Percentiles rank a stretch among this genome's conserved stretches.
These are phyloP conservation scores for Penicillium argentinense DNA, from an alignment of 495 filamentous ascomycete species.

Conservation along the genomic window DNA sequence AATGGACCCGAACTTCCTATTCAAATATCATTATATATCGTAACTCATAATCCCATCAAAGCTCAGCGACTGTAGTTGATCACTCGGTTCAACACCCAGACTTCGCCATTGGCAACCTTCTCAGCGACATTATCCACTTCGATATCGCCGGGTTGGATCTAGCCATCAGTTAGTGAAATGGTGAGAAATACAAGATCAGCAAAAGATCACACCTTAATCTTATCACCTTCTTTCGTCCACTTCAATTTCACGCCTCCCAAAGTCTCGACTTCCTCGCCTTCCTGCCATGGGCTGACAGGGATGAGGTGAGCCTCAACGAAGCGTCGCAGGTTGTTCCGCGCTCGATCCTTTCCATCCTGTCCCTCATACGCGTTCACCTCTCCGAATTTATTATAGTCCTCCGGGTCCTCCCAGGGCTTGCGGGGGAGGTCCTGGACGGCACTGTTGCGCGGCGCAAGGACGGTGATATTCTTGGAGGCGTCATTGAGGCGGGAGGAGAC, in stretches of 20 bases:
- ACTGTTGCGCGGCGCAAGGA: constrained; percentile 84
- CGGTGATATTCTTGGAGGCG: constrained; percentile 71
- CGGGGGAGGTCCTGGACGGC: constrained; percentile 75
- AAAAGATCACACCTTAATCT: constrained; percentile 58
- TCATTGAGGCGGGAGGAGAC: constrained; percentile 72
- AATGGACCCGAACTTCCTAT: background rate
- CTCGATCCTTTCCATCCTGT: constrained; percentile 72
- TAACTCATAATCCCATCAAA: constrained; percentile 4
- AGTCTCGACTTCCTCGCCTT: constrained; percentile 69
- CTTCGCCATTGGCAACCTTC: constrained; percentile 80
- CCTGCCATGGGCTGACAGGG: constrained; percentile 73
- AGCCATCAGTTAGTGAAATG: constrained; percentile 9
- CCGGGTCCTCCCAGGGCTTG: constrained; percentile 92
- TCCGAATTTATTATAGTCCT: constrained; percentile 74
- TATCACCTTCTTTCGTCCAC: constrained; percentile 79
- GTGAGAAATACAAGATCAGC: background rate
- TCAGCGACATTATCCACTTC: constrained; percentile 70
- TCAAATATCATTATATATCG: constrained; percentile 6
- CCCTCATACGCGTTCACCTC: constrained; percentile 76
- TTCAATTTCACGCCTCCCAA: constrained; percentile 71
- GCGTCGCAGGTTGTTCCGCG: constrained; percentile 70
- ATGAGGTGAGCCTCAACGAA: constrained; percentile 91
- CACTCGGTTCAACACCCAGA: constrained; percentile 71
- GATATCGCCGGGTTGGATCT: constrained; percentile 80
- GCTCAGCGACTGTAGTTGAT: constrained; percentile 53